Evolutionary conservation across 192 early-diverging fungal species (phyloP).

Genomic region (Linnemannia hyalina): DNA sequence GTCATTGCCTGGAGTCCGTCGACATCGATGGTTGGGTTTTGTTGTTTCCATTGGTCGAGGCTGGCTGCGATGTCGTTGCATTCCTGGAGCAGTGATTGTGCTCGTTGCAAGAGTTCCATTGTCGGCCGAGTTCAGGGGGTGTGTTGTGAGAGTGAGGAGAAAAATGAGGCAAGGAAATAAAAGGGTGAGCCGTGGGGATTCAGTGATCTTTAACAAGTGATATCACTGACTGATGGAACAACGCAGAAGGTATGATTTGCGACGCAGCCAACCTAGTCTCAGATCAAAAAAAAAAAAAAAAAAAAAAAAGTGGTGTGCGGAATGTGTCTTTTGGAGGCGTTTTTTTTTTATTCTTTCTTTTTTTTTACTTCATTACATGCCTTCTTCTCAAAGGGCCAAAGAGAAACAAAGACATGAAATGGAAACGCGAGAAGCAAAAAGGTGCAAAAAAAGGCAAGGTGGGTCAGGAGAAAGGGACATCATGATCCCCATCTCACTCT

Average conservation of each 20-base stretch:
- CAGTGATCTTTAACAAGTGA: not conserved
- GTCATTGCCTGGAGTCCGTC: slow-evolving; percentile 47
- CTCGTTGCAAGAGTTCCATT: slow-evolving; percentile 35
- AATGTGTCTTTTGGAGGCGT: not conserved
- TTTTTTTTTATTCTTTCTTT: slow-evolving; percentile 20
- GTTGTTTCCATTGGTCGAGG: slow-evolving; percentile 34
- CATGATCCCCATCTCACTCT: not conserved
- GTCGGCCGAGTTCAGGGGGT: not conserved
- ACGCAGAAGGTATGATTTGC: not conserved
- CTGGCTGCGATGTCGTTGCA: slow-evolving; percentile 41
- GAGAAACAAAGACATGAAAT: not conserved
- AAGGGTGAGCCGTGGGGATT: not conserved
- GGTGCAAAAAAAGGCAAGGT: not conserved
- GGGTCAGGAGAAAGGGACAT: not conserved
- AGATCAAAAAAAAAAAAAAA: too few species aligned
- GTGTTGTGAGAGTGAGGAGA: not conserved
- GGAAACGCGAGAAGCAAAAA: not conserved
- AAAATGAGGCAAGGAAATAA: not conserved
- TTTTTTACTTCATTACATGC: not conserved
- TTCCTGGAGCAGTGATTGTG: slow-evolving; percentile 41
- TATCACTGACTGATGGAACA: too few species aligned
- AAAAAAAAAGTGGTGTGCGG: too few species aligned
- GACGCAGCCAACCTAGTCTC: not conserved
- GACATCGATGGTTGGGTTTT: slow-evolving; percentile 25
- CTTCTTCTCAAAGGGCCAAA: not conserved